Percentiles rank a stretch among this genome's conserved stretches.
Conservation (phyloP, 345 rosid species). For the Psidium friedrichsthalianum region DNA sequence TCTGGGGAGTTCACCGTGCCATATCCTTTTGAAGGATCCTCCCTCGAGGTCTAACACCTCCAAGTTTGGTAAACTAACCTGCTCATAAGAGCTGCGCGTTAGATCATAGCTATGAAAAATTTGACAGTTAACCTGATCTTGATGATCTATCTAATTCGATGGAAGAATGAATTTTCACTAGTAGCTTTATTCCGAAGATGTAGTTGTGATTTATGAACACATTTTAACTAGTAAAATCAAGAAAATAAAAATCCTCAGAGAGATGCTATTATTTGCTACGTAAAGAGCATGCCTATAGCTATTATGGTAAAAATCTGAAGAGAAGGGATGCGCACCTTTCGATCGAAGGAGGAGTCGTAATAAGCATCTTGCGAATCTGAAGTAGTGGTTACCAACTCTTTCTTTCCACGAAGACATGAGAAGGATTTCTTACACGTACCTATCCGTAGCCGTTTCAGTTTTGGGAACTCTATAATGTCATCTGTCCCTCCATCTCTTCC, state of each 20-base stretch:
- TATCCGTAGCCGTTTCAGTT: neutral
- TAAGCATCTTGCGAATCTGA: neutral
- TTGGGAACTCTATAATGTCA: neutral
- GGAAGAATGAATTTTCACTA: no score
- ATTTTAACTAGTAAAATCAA: no score
- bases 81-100: fast-evolving
- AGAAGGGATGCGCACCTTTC: neutral
- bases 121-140: fast-evolving
- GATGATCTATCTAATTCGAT: fast-evolving
- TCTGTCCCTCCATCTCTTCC: neutral
- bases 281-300: no score
- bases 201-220: no score
- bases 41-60: fast-evolving
- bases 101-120: fast-evolving
- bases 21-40: no score
- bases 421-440: fast-evolving
- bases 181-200: no score
- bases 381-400: neutral
- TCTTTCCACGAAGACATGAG: neutral
- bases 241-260: no score
- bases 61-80: neutral
- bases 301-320: no score
- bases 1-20: no score
- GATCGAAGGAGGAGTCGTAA: neutral
- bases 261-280: no score